These are phyloP conservation scores for Mariannaea elegans DNA, from an alignment of 2,329 filamentous ascomycete species.

Conservation along the genomic window DNA sequence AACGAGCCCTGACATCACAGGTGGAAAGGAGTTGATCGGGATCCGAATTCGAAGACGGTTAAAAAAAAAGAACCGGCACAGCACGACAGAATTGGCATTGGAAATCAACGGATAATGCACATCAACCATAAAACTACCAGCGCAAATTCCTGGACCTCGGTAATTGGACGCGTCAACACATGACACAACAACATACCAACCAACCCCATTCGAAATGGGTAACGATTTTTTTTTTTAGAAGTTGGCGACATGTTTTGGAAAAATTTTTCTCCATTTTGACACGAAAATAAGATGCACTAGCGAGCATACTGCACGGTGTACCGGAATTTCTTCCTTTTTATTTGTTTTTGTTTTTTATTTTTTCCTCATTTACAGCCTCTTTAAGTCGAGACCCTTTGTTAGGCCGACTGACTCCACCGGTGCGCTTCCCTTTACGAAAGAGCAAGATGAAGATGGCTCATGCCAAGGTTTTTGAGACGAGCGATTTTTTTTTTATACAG, in stretches of 20 bases:
- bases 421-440: conserved; percentile 13
- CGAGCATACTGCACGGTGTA: conserved; percentile 28
- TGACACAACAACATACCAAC: conserved; percentile 8
- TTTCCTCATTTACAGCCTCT: conserved; percentile 10
- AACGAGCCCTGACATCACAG: conserved; percentile 21
- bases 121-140: background rate
- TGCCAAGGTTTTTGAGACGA: conserved; percentile 14
- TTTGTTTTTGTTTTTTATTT: conserved; percentile 1
- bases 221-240: conserved; percentile 35
- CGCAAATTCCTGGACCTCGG: conserved; percentile 11
- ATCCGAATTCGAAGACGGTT: conserved; percentile 30
- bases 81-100: conserved; percentile 29
- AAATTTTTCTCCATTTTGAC: conserved; percentile 21
- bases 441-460: conserved; percentile 30
- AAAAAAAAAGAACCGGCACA: conserved; percentile 16
- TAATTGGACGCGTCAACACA: background rate
- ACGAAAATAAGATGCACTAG: conserved; percentile 25
- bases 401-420: conserved; percentile 24
- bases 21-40: conserved; percentile 13
- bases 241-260: conserved; percentile 38
- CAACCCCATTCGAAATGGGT: conserved; percentile 33
- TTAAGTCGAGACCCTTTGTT: background rate
- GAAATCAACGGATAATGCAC: conserved; percentile 7
- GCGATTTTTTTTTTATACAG: conserved; percentile 6
- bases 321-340: conserved; percentile 28